Evolutionary conservation across 768 basidiomycete genomes (phyloP), one percentile per base, ranked within the genome.

Genomic region (Tephrocybe sp.): DNA sequence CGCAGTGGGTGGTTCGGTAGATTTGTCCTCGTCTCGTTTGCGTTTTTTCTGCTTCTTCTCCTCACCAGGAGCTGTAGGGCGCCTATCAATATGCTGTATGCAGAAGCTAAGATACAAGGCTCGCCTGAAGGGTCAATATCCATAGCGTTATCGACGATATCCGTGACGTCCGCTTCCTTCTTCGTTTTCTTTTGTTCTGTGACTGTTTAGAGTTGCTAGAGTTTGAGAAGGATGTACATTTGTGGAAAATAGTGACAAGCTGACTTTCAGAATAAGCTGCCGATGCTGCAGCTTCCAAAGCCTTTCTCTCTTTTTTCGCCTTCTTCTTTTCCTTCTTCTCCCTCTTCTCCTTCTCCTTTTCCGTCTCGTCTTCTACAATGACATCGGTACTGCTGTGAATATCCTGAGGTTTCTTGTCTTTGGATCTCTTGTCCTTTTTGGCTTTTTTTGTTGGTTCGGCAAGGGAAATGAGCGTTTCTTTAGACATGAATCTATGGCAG

Each of bases 11-110:
- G 30, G 48, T 16, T 53, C 50, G 9, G 43, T 45, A 10, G 39
- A 49, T 21, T 45, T 57, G 10, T 61, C 62, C 3, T 57, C 55
- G 24, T 74, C 66, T 7, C 68, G 67, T 54, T 76, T 75, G 24
- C 69, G 69, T 58, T 73, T 76, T 65, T 71, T 71, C 38, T 66
- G 64, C 63, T 69, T 69, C 50, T 70, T 69, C 47, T 69, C 64
- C 40, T 53, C 60, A 45, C 55, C 34, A 27, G 51, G 13, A 47
- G 22, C 50, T 44, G 18, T 2, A 18, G 22, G 33, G 46, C 21
- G 36, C 46, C 16, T 25, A 18, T 36, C 39, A 24, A 22, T 16
- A 21, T 12, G 22, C 22, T 33, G 8, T 18, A 18, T 18, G 46
- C 5, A 27, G 40, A 3, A 9, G 29, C 44, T 45, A 18, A 8